Percentiles rank a stretch among this genome's conserved stretches.
phyloP scores from a whole-genome alignment of 202 grass and related monocot genomes.

The Carex sylvatica region DNA sequence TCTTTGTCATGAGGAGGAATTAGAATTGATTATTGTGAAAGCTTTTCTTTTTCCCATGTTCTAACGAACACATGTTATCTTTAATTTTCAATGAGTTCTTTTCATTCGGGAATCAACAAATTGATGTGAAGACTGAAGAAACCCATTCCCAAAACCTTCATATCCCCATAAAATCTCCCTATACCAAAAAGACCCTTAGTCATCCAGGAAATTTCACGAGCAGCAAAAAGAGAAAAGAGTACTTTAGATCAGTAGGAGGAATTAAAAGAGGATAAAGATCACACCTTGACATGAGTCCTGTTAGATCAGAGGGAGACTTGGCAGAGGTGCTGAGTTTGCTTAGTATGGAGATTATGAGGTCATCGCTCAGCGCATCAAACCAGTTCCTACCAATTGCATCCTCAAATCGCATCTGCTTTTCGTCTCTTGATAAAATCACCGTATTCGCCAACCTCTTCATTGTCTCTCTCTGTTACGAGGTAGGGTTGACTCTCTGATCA shows the following conservation, averaged over 20 bases:
- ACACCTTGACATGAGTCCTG: conserved; percentile 29
- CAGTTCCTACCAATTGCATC: background rate
- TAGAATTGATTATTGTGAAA: too few species aligned
- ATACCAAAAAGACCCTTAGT: background rate
- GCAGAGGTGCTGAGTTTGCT: conserved; percentile 24
- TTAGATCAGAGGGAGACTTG: conserved; percentile 32
- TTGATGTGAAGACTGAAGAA: too few species aligned
- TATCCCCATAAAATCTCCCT: too few species aligned
- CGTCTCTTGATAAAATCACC: background rate
- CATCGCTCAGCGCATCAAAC: conserved; percentile 52
- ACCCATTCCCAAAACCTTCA: too few species aligned
- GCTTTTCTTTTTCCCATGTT: too few species aligned
- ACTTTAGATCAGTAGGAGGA: background rate
- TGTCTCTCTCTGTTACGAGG: background rate
- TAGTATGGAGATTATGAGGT: conserved; percentile 47
- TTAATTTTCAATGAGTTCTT: too few species aligned
- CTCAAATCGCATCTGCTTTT: conserved; percentile 11
- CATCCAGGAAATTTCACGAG: background rate
- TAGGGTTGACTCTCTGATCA: too few species aligned
- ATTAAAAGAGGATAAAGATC: background rate
- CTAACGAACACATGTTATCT: too few species aligned
- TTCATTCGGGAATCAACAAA: too few species aligned
- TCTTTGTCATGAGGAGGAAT: too few species aligned
- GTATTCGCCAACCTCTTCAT: background rate
- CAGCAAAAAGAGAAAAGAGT: background rate